Evolutionary conservation across 2,329 filamentous ascomycete species (phyloP).

Genomic region (Oidium heveae): DNA sequence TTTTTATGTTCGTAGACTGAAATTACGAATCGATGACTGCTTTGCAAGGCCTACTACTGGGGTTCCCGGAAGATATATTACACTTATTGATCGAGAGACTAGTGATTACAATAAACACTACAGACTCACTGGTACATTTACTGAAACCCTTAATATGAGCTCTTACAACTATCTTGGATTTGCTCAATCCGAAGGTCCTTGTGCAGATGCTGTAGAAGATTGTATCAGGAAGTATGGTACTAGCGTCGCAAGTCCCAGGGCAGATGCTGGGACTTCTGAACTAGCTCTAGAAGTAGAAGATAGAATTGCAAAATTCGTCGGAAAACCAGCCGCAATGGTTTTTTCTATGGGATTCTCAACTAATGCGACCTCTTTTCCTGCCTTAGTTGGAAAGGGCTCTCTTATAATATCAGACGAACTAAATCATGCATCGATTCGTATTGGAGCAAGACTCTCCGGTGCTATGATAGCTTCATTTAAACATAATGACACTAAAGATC

Average conservation of each 20-base stretch:
- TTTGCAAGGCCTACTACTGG: conserved; percentile 83
- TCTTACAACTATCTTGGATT: conserved; percentile 99
- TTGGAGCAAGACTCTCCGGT: conserved; percentile 78
- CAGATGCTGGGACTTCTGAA: conserved; percentile 68
- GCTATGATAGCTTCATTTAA: conserved; percentile 92
- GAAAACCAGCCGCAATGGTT: conserved; percentile 83
- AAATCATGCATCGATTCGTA: conserved; percentile 92
- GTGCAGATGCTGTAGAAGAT: conserved; percentile 78
- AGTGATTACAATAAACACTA: conserved; percentile 83
- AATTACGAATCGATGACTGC: conserved; percentile 88
- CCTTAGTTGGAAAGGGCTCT: conserved; percentile 75
- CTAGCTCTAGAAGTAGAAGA: conserved; percentile 74
- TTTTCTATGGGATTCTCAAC: conserved; percentile 99
- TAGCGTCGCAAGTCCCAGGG: conserved; percentile 54
- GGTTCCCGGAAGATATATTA: conserved; percentile 84
- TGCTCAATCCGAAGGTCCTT: conserved; percentile 89
- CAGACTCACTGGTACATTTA: conserved; percentile 67
- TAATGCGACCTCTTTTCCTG: conserved; percentile 79
- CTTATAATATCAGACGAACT: conserved; percentile 91
- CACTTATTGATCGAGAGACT: conserved; percentile 69
- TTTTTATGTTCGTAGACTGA: conserved; percentile 83
- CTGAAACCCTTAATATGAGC: conserved; percentile 93
- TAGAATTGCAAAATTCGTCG: conserved; percentile 71
- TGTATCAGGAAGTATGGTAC: conserved; percentile 67
- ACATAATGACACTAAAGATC: conserved; percentile 81